Evolutionary conservation across 306 rosid genomes (phyloP).

Genomic region (Pterocarpus macrocarpus): DNA sequence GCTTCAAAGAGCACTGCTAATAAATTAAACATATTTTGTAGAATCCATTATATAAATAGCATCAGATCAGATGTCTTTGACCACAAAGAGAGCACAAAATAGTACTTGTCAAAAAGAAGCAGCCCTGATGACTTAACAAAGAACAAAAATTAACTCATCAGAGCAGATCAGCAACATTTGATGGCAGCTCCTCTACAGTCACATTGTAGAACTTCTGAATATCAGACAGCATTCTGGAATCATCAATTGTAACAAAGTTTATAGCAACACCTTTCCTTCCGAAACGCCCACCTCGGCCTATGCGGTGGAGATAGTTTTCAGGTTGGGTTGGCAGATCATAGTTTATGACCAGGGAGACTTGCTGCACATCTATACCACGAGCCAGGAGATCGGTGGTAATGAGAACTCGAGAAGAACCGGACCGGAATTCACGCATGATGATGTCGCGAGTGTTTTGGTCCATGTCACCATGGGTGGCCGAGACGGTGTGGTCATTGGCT

Average conservation of each 20-base stretch:
- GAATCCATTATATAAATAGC: slow-evolving; percentile 52
- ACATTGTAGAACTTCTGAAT: slow-evolving; percentile 96
- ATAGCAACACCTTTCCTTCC: slow-evolving; percentile 98
- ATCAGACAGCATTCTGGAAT: slow-evolving; percentile 84
- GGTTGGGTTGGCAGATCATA: slow-evolving; percentile 96
- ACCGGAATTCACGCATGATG: slow-evolving; percentile 94
- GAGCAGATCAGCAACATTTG: slow-evolving; percentile 86
- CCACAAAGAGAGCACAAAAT: too few relatives aligned
- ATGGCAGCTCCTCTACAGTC: slow-evolving; percentile 89
- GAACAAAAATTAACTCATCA: slow-evolving; percentile 63
- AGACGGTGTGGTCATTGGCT: slow-evolving; percentile 88
- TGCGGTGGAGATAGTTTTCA: slow-evolving; percentile 94
- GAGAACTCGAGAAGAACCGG: slow-evolving; percentile 95
- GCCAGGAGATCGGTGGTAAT: slow-evolving; percentile 96
- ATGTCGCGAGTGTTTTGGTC: slow-evolving; percentile 95
- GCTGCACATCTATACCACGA: slow-evolving; percentile 98
- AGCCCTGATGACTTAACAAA: slow-evolving; percentile 48
- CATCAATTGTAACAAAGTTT: slow-evolving; percentile 86
- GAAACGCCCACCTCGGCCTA: slow-evolving; percentile 94
- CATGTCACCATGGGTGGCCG: slow-evolving; percentile 99
- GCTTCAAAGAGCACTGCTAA: slow-evolving; percentile 24
- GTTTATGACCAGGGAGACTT: slow-evolving; percentile 93
- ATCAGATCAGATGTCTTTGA: slow-evolving; percentile 42
- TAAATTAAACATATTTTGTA: slow-evolving; percentile 44
- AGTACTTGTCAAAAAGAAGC: slow-evolving; percentile 26